Base-by-base conservation (phyloP, 768 basidiomycete genomes). In the Suillus luteus region DNA sequence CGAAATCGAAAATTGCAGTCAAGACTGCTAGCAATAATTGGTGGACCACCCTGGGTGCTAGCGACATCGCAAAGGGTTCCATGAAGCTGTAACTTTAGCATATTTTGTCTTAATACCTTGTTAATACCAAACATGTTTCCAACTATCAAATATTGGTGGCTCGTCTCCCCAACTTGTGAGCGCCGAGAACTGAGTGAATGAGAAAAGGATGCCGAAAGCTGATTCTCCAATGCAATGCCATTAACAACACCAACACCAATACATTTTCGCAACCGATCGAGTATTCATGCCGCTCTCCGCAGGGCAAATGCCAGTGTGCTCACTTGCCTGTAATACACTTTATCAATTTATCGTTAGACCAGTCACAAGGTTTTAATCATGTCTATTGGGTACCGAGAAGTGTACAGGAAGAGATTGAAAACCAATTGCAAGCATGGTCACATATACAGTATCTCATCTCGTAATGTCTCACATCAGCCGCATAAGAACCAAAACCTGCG, bases 41-140 rank as follows among this genome's bases (percentile, higher is more conserved):
- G 55, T 57, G 55, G 55, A 27, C 55, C 24, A 57, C 55, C 38
- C 38, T 57, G 22, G 37, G 38, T 17, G 15, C 38, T 9, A 57
- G 38, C 15, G 38, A 22, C 10, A 57, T 38, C 15, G 15, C 37
- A 40, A 57, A 57, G 24, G 55, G 55, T 27, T 57, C 55, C 5
- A 57, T 57, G 38, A 57, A 57, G 38, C 10, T 57, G 24, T 57
- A 57, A 10, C 37, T 27, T 40, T 27, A 57, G 6, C 37, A 38
- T 38, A 5, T 38, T 24, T 8, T 5, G 14, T 55, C 38, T 40
- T 5, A 57, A 40, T 40, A 40, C 22, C 5, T 8, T 55, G 24
- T 40, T 5, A 57, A 40, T 40, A 40, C 22, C 5, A 12, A n/a
- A 27, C 55, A 27, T 15, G 9, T 40, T 57, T n/a, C 19, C 33